Evolutionary conservation across 2,329 filamentous ascomycete genomes (phyloP), one percentile per base, ranked within the genome.

Genomic region (Scolecobasidium constrictum): DNA sequence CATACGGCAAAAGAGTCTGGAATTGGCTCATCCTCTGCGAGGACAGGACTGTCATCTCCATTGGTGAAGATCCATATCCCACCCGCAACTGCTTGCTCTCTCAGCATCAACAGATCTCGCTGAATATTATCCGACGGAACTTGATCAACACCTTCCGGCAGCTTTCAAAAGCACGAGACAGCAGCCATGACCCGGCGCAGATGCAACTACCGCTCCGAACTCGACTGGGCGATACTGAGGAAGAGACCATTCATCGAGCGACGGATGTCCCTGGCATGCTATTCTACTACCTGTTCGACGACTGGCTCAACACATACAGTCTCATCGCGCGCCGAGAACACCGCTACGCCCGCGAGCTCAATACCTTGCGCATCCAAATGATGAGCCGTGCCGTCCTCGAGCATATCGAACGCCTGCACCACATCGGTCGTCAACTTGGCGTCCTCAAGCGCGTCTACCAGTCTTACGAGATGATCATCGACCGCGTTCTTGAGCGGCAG

Each of bases 21-120:
- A 79, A 78, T 16, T 87, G 82, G 83, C 66, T 86, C 4, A 62
- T 83, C 3, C 58, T 86, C 6, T 83, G 77, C 49, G 68, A 78
- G 49, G 80, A 86, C 53, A 68, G 75, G 49, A 86, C 81, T 0
- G 72, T 86, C 28, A 71, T 86, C 42, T 80, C 80, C 0, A 75
- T 86, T 33, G 75, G 83, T 44, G 82, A 86, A 54, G 67, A 71
- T 45, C 67, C 66, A 0, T 61, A 58, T 38, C 38, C 46, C 36
- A 38, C 34, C 28, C 47, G 46, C 17, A 53, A 59, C 12, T 56
- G 57, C 35, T 50, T 55, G 58, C 45, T 66, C 13, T 60, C 60
- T 17, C 47, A 53, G 28, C 42, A 68, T 50, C 51, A 74, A 40
- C 61, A 66, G 16, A 66, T 61, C 53, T 68, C 66, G 49, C 66